A percentile compares a stretch with the other conserved stretches of the same genome.
phyloP scores from a whole-genome alignment of 129 eudicot species.

The Kitagawia praeruptora region DNA sequence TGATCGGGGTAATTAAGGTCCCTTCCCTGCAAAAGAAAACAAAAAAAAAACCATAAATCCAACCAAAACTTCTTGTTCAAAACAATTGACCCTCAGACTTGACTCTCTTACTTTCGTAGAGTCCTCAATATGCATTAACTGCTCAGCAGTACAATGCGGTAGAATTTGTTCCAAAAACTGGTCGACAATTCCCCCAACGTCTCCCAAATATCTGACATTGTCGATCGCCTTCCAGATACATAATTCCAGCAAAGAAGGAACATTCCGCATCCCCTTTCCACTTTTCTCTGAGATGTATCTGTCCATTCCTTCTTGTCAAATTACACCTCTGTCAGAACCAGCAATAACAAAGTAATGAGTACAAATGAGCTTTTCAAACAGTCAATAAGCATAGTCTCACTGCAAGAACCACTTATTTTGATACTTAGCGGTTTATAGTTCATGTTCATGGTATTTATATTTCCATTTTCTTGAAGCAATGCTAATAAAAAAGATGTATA shows the following conservation, averaged over 20 bases:
- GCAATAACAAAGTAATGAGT: no score
- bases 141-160: conserved; percentile 83
- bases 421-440: neutral
- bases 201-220: conserved; percentile 67
- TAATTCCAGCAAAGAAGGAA: conserved; percentile 69
- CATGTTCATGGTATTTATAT: neutral
- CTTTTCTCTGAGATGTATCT: no score
- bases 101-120: conserved; percentile 40
- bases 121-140: conserved; percentile 64
- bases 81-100: neutral
- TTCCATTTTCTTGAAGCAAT: neutral
- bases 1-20: conserved; percentile 79
- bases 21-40: conserved; percentile 40
- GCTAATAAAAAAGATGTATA: neutral
- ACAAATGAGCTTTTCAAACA: neutral
- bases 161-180: conserved; percentile 67
- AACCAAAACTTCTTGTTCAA: neutral
- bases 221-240: conserved; percentile 78
- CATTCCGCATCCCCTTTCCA: conserved; percentile 13
- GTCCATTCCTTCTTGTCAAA: no score
- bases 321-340: no score
- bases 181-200: conserved; percentile 61
- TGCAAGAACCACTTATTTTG: neutral
- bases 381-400: no score
- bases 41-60: neutral